These are phyloP conservation scores for Ophiostoma fasciatum DNA, from an alignment of 2,329 filamentous ascomycete species.

Conservation along the genomic window DNA sequence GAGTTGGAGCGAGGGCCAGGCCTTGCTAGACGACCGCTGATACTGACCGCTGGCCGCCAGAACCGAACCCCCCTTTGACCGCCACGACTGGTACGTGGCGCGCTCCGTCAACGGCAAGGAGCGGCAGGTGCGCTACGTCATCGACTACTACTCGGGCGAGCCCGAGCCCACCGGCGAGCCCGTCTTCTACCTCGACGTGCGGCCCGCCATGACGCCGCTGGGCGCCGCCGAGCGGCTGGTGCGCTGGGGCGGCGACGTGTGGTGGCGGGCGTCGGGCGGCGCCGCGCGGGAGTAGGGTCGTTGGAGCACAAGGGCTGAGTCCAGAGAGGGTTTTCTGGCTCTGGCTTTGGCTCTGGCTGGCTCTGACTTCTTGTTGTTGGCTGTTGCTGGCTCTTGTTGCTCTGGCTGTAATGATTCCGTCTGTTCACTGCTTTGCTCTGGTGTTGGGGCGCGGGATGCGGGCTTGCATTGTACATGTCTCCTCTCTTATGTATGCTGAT, in stretches of 20 bases:
- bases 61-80: constrained; percentile 78
- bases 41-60: constrained; percentile 24
- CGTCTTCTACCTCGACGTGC: constrained; percentile 89
- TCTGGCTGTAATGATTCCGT: too few species aligned
- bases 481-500: too few species aligned
- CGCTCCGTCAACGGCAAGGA: constrained; percentile 51
- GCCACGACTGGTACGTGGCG: constrained; percentile 92
- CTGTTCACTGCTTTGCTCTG: too few species aligned
- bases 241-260: constrained; percentile 83
- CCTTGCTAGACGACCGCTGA: too few species aligned
- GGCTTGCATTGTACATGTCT: too few species aligned
- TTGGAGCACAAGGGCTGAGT: not conserved
- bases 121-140: constrained; percentile 81
- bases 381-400: too few species aligned
- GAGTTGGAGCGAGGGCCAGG: too few species aligned
- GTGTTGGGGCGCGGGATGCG: too few species aligned
- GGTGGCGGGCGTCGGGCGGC: constrained; percentile 77
- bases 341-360: not conserved
- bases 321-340: constrained; percentile 5
- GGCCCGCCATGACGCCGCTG: constrained; percentile 71
- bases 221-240: constrained; percentile 70
- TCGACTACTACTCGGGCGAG: constrained; percentile 85
- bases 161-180: constrained; percentile 77
- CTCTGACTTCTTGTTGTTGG: not conserved
- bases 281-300: constrained; percentile 44